Base-by-base conservation (phyloP, 192 early-diverging fungal genomes). In the Coemansia pectinata region DNA sequence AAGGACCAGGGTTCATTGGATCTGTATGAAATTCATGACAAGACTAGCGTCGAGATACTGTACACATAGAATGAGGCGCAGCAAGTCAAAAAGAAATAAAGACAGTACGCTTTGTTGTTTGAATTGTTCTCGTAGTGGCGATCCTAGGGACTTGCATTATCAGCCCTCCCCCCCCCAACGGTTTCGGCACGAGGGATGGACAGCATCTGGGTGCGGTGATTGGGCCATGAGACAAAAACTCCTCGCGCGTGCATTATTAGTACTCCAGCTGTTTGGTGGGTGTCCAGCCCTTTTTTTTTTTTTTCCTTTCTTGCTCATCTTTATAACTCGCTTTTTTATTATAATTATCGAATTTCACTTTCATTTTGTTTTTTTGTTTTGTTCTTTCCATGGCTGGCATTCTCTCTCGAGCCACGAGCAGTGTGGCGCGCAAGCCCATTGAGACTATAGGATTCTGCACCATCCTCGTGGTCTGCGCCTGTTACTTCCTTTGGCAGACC, bases 1-100 rank as follows among this genome's bases (percentile, higher is more conserved):
- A 94, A 94, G 81, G 93, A 97, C 70, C 91, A 95, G 68, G 93
- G 95, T 70, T 92, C 95, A 1, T 79, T 97, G 75, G 90, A 90
- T 25, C 94, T 95, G 72, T 97, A 94, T 71, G 94, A 95, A 73
- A 89, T 96, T 48, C 88, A 94, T 61, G 92, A 96, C 63, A 93
- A 93, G 40, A 93, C 93, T 89, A 95, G 88, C 70, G 69, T 95
- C 52, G 95, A 95, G 79, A 61, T 96, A 70, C 93, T 91, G 72
- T 92, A 93, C 67, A 44, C 55, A 38, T 61, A 61, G 33, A 14
- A 59, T 1, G 25, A 5, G 59, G 31, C 27, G 31, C 55, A 58
- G 40, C 40, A 41, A 12, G 14, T 9, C 8, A 40, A 40, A 40
- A 40, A 40, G 36, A 40, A 40, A 40, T 12, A 40, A 40, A 12